These are phyloP conservation scores for Russula ochroleuca DNA, from an alignment of 768 basidiomycete genomes.

Conservation along the genomic window DNA sequence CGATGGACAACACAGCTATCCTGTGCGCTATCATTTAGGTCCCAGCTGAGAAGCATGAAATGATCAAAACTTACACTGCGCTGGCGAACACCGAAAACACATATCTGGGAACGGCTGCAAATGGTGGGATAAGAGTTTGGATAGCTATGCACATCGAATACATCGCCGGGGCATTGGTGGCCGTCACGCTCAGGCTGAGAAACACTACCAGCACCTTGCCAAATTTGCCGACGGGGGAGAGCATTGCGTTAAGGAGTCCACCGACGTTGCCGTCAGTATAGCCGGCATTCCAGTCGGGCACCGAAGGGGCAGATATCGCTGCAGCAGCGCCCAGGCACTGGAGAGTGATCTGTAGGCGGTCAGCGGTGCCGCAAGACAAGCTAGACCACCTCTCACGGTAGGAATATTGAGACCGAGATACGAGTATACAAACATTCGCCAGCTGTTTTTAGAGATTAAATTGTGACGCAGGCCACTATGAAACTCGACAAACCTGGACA, in stretches of 20 bases:
- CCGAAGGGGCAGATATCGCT: conserved; percentile 50
- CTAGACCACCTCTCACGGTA: conserved; percentile 42
- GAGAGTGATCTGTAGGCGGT: conserved; percentile 35
- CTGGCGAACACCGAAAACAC: conserved; percentile 62
- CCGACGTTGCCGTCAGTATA: conserved; percentile 55
- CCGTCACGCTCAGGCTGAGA: conserved; percentile 70
- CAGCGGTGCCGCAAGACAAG: conserved; percentile 17
- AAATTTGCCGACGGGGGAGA: conserved; percentile 58
- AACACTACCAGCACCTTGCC: conserved; percentile 70
- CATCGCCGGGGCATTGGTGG: conserved; percentile 76
- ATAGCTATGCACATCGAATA: conserved; percentile 76
- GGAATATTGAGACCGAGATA: conserved; percentile 62
- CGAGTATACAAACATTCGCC: conserved; percentile 59
- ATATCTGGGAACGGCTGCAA: conserved; percentile 60
- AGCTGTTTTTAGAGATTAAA: conserved; percentile 35
- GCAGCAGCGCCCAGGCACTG: conserved; percentile 67
- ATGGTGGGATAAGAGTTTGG: conserved; percentile 61
- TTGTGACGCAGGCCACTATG: background rate
- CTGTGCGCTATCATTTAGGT: conserved; percentile 35
- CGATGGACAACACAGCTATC: conserved; percentile 61
- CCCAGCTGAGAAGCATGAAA: background rate
- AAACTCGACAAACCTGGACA: conserved; percentile 45
- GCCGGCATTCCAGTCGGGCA: conserved; percentile 53
- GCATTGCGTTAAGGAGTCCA: conserved; percentile 57
- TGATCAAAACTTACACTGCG: conserved; percentile 49